phyloP scores from a whole-genome alignment of 768 basidiomycete genomes.

The Hygrophorus pudorinus region DNA sequence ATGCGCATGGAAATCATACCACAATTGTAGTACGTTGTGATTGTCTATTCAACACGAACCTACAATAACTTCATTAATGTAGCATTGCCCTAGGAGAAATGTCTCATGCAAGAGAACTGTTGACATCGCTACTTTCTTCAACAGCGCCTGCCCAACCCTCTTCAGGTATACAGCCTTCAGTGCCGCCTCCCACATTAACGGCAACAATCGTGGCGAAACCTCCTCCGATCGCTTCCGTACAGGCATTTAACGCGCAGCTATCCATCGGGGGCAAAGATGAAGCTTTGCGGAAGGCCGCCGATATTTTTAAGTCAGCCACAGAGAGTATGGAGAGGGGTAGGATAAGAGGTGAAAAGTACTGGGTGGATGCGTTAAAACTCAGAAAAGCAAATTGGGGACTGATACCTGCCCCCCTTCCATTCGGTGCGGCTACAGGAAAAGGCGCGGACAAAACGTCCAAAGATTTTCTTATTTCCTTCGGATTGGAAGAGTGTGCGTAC shows the following conservation, averaged over 20 bases:
- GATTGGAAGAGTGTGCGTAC: slow-evolving; percentile 69
- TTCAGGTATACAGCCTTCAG: slow-evolving; percentile 9
- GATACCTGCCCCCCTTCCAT: slow-evolving; percentile 67
- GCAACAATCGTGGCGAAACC: slow-evolving; percentile 61
- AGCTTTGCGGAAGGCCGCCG: slow-evolving; percentile 63
- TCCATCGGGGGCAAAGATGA: slow-evolving; percentile 75
- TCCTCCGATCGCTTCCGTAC: slow-evolving; percentile 52
- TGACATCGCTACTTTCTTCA: slow-evolving; percentile 46
- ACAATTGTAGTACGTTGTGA: slow-evolving; percentile 58
- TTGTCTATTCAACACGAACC: not conserved
- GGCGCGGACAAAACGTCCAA: slow-evolving; percentile 73
- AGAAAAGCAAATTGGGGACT: slow-evolving; percentile 73
- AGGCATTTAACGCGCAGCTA: slow-evolving; percentile 63
- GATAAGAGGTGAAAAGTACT: slow-evolving; percentile 60
- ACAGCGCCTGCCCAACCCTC: slow-evolving; percentile 18
- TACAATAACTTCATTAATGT: slow-evolving; percentile 8
- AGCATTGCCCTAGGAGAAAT: slow-evolving; percentile 77
- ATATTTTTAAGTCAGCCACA: slow-evolving; percentile 61
- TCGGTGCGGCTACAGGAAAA: slow-evolving; percentile 60
- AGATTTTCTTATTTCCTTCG: slow-evolving; percentile 74
- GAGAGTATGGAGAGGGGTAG: slow-evolving; percentile 57
- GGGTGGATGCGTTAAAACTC: slow-evolving; percentile 73
- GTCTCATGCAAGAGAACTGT: slow-evolving; percentile 62
- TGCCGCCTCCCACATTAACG: slow-evolving; percentile 27
- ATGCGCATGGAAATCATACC: slow-evolving; percentile 67